phyloP scores from a whole-genome alignment of 1,284 basidiomycete genomes.

The Sphaerobolus stellatus region DNA sequence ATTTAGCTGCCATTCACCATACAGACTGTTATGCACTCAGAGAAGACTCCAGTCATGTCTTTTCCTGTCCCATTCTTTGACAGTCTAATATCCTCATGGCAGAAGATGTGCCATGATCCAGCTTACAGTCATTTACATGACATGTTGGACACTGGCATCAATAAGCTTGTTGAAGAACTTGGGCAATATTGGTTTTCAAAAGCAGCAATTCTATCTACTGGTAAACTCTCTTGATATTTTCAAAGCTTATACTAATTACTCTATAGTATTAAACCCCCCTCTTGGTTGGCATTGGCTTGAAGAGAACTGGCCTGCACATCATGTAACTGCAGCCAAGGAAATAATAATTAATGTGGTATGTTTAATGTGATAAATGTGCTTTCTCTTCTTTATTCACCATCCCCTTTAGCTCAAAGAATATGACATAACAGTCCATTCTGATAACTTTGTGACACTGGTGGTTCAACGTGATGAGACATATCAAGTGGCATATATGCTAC shows the following conservation, averaged over 20 bases:
- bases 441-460: no score
- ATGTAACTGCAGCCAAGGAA: background rate
- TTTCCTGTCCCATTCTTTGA: background rate
- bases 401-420: background rate
- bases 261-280: background rate
- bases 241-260: background rate
- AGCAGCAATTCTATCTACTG: background rate
- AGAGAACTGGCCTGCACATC: background rate
- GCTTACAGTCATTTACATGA: background rate
- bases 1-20: background rate
- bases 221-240: background rate
- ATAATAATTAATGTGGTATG: background rate
- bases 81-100: background rate
- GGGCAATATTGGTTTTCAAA: background rate
- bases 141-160: conserved; percentile 2
- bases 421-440: no score
- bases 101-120: background rate
- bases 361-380: background rate
- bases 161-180: background rate
- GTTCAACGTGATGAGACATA: background rate
- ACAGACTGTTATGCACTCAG: background rate
- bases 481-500: background rate
- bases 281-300: background rate
- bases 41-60: background rate
- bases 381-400: background rate